These are phyloP conservation scores for Arabis hirsuta DNA, from an alignment of 345 rosid genomes.

Conservation along the genomic window DNA sequence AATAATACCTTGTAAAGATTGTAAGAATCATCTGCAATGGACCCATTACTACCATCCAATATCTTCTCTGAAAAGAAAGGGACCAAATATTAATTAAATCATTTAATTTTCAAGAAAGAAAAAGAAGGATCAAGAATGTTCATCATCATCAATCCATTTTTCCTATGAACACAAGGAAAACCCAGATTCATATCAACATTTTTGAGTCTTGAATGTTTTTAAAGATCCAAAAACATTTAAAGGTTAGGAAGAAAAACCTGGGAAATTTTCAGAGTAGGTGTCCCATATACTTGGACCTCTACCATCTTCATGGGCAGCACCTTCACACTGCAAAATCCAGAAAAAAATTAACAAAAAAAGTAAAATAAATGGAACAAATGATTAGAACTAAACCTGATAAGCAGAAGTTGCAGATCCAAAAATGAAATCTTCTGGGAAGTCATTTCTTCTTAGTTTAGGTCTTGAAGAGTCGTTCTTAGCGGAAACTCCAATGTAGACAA, in stretches of 20 bases:
- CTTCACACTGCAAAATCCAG: slow-evolving; percentile 44
- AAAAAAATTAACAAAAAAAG: no score
- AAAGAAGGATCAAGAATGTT: slow-evolving; percentile 8
- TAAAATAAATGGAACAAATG: no score
- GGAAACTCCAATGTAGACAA: slow-evolving; percentile 26
- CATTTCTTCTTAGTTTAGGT: slow-evolving; percentile 37
- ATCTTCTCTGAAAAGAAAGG: slow-evolving; percentile 38
- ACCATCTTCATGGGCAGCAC: slow-evolving; percentile 53
- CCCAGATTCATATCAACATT: background rate
- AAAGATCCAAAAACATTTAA: background rate
- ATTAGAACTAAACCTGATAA: slow-evolving; percentile 39
- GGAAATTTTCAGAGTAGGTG: slow-evolving; percentile 39
- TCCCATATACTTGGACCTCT: slow-evolving; percentile 61
- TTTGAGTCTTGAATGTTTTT: no score
- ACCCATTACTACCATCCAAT: slow-evolving; percentile 45
- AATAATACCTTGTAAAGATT: slow-evolving; percentile 48
- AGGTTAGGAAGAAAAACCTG: slow-evolving; percentile 35
- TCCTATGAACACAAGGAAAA: slow-evolving; percentile 10
- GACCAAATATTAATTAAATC: background rate
- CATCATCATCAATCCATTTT: slow-evolving; percentile 18
- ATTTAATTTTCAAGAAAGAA: background rate
- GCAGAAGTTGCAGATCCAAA: slow-evolving; percentile 48
- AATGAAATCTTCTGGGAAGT: slow-evolving; percentile 44
- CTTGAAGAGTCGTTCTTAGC: slow-evolving; percentile 28
- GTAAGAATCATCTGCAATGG: slow-evolving; percentile 48